Evolutionary conservation across 345 rosid genomes (phyloP).

Genomic region (Erodium maritimum): DNA sequence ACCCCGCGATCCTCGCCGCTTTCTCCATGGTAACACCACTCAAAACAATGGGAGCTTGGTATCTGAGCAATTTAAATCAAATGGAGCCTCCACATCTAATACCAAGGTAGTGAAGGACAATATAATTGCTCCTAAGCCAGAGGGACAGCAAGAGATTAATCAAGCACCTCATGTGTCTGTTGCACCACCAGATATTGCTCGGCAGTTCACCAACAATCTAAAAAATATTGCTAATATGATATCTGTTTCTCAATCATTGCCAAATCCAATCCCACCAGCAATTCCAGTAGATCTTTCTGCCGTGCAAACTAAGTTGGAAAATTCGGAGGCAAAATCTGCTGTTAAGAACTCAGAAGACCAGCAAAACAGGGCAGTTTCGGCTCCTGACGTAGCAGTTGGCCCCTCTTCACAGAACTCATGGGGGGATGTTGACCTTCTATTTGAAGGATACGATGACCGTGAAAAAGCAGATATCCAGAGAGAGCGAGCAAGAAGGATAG

Average conservation of each 20-base stretch:
- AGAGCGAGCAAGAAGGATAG: conserved; percentile 87
- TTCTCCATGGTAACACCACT: conserved; percentile 48
- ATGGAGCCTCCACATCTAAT: conserved; percentile 20
- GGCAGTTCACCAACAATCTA: conserved; percentile 55
- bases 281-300: conserved; percentile 29
- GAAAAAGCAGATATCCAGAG: conserved; percentile 86
- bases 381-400: conserved; percentile 23
- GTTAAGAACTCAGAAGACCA: conserved; percentile 23
- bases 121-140: conserved; percentile 21
- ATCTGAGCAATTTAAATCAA: conserved; percentile 42
- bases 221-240: conserved; percentile 48
- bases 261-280: conserved; percentile 15
- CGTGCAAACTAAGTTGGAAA: conserved; percentile 23
- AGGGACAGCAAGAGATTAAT: conserved; percentile 26
- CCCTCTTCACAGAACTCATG: conserved; percentile 48
- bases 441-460: conserved; percentile 76
- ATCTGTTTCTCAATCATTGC: conserved; percentile 44
- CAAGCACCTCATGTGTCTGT: conserved; percentile 22
- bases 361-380: conserved; percentile 21
- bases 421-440: conserved; percentile 87
- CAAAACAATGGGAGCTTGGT: conserved; percentile 38
- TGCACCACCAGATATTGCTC: conserved; percentile 45
- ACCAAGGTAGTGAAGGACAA: conserved; percentile 22
- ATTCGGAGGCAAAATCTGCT: conserved; percentile 22
- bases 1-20: conserved; percentile 96